A percentile compares a stretch with the other conserved stretches of the same genome.
Evolutionary conservation across 2,329 filamentous ascomycete genomes (phyloP).

Genomic region (Trichoderma sp.): DNA sequence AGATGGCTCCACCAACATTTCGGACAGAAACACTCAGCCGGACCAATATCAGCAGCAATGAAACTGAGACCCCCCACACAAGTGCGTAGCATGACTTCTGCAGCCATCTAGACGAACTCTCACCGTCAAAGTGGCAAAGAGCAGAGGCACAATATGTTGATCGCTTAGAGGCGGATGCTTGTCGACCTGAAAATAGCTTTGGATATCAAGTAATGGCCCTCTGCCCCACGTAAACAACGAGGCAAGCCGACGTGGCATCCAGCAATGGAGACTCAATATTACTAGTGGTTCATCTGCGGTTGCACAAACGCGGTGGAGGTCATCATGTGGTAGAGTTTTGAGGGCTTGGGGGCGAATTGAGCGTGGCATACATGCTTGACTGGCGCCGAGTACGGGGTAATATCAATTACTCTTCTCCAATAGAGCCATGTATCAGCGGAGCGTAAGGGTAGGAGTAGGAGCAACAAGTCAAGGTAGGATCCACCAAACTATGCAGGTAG

Average conservation of each 20-base stretch:
- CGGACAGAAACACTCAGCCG: background rate
- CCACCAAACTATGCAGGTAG: background rate
- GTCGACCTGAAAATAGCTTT: conserved; percentile 6
- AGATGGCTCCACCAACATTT: conserved; percentile 6
- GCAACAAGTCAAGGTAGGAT: background rate
- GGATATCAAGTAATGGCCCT: background rate
- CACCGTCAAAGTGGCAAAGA: conserved; percentile 10
- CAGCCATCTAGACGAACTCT: background rate
- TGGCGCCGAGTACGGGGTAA: background rate
- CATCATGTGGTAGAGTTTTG: background rate
- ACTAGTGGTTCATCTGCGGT: background rate
- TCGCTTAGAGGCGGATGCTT: background rate
- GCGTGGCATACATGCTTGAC: background rate
- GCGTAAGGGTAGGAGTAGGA: background rate
- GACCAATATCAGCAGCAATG: background rate
- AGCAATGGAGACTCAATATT: conserved; percentile 3
- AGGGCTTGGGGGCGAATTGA: background rate
- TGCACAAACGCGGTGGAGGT: background rate
- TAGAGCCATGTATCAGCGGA: background rate
- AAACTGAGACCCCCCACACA: background rate
- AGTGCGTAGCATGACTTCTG: background rate
- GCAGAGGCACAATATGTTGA: background rate
- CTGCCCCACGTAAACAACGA: conserved; percentile 1
- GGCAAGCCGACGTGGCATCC: conserved; percentile 7
- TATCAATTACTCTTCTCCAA: background rate